Base-by-base conservation (phyloP, 2,329 filamentous ascomycete genomes). In the Venturia pyrina region DNA sequence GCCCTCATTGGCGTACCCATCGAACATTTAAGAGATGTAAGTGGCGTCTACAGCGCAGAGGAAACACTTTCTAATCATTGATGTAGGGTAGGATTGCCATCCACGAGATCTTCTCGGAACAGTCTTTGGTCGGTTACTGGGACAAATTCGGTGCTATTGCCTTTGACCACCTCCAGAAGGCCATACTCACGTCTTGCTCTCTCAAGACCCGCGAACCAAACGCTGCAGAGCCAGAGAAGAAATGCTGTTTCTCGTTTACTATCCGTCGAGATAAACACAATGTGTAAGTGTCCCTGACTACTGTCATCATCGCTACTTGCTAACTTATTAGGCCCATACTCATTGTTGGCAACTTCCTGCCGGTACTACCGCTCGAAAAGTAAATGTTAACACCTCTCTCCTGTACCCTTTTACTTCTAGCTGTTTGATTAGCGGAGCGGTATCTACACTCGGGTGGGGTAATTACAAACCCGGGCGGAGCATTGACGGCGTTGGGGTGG, bases 111-210 rank as follows among this genome's bases (percentile, higher is more conserved):
- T 86, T 99, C 57, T 92, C 91, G 2, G 95, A 99, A 78, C 91
- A 96, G 68, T 96, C 93, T 50, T 85, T 96, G 68, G 95, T 98
- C 65, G 90, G 91, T 71, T 99, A 99, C 73, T 99, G 95, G 95
- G 95, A 99, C 77, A 96, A 99, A 73, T 99, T 99, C 73, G 93
- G 93, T 63, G 93, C 92, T 5, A 98, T 99, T 71, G 96, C 95
- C 11, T 99, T 99, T 76, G 95, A 99, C 74, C 87, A 89, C 66
- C 88, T 86, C 11, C 95, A 98, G 74, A 96, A 99, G 75, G 96
- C 93, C 28, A 91, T 99, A 72, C 81, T 99, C 70, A 99, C 95
- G 28, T 93, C 90, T 70, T 99, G 95, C 75, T 89, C 90, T 13
- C 79, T 99, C 68, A 96, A 96, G 77, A 93, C 87, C 70, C 93